Conservation (phyloP, 306 rosid species). For the Herpetospermum pedunculosum region DNA sequence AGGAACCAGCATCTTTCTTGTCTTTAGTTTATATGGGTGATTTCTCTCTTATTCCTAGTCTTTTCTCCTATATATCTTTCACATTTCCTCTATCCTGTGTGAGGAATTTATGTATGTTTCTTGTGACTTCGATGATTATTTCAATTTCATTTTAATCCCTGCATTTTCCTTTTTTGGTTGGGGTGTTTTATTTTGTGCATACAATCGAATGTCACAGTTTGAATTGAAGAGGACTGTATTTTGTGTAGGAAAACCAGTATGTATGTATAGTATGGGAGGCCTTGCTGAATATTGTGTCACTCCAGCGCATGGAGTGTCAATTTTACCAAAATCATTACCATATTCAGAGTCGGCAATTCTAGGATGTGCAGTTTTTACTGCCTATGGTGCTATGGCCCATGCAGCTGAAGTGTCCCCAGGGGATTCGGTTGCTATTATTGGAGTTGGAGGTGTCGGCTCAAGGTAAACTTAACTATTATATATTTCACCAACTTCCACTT, state of each 20-base stretch:
- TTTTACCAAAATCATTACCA: constrained; percentile 68
- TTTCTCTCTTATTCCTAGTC: neutral
- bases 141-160: neutral
- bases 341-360: constrained; percentile 77
- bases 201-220: neutral
- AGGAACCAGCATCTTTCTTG: neutral
- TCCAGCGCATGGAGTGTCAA: constrained; percentile 69
- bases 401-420: constrained; percentile 91
- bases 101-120: neutral
- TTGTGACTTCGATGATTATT: neutral
- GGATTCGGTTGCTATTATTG: constrained; percentile 86
- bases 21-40: neutral
- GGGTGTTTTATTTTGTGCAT: neutral
- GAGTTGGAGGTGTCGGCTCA: constrained; percentile 93
- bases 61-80: neutral
- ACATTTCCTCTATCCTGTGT: neutral
- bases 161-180: neutral
- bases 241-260: constrained; percentile 69
- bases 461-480: constrained; percentile 45
- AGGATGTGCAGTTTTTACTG: constrained; percentile 98
- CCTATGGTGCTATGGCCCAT: constrained; percentile 98
- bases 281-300: constrained; percentile 96
- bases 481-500: neutral
- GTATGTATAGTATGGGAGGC: constrained; percentile 95
- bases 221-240: constrained; percentile 14